Percentiles rank a stretch among this genome's conserved stretches.
phyloP scores from a whole-genome alignment of 129 eudicot genomes.

The Pittosporum tobira region DNA sequence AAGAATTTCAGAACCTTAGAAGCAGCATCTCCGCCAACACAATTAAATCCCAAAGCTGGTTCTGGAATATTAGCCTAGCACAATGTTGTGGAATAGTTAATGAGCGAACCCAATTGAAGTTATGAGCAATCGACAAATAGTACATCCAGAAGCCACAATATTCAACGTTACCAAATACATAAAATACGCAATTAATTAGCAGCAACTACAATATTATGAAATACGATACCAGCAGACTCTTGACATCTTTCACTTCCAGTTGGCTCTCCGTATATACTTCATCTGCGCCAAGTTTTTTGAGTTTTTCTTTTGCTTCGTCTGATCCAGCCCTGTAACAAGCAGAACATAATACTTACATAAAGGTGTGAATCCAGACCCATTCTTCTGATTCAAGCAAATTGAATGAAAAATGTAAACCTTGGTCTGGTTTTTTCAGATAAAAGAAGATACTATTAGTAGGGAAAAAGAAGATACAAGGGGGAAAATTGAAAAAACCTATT shows the following conservation, averaged over 20 bases:
- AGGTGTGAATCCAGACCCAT: neutral
- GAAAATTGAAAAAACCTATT: no score
- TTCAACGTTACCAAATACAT: conserved; percentile 1
- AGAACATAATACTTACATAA: conserved; percentile 5
- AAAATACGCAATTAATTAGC: neutral
- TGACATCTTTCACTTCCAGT: conserved; percentile 64
- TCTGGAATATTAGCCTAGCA: conserved; percentile 61
- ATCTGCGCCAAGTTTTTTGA: conserved; percentile 80
- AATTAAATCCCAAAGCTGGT: conserved; percentile 85
- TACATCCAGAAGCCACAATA: neutral
- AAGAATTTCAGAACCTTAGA: conserved; percentile 78
- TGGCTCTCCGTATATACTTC: conserved; percentile 80
- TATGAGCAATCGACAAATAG: no score
- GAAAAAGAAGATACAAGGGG: neutral
- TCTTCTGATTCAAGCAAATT: neutral
- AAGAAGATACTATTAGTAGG: no score
- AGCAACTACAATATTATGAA: neutral
- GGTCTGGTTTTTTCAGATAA: no score
- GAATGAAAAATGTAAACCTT: neutral
- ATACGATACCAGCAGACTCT: conserved; percentile 57
- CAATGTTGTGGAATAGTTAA: neutral
- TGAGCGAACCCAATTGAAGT: neutral
- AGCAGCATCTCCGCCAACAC: conserved; percentile 99
- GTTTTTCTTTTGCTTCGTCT: conserved; percentile 74
- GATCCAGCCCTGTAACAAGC: conserved; percentile 59